Percentiles rank a stretch among this genome's conserved stretches.
These are phyloP conservation scores for Helicocarpus griseus DNA, from an alignment of 2,329 filamentous ascomycete genomes.

Conservation along the genomic window DNA sequence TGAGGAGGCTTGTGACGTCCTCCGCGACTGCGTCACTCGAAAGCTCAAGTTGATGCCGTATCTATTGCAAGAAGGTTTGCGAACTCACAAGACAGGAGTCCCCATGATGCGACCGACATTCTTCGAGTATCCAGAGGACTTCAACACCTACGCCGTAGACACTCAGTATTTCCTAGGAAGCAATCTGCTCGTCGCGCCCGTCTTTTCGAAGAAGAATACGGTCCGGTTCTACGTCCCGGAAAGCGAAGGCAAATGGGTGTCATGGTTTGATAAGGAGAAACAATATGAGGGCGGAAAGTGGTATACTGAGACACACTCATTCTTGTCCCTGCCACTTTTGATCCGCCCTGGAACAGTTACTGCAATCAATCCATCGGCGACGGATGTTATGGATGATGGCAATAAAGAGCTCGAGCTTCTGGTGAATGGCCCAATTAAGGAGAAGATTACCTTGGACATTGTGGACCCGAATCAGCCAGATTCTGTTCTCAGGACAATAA, in stretches of 20 bases:
- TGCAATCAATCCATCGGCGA: slow-evolving; percentile 19
- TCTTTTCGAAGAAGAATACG: slow-evolving; percentile 53
- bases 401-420: slow-evolving; percentile 22
- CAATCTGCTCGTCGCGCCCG: slow-evolving; percentile 52
- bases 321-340: slow-evolving; percentile 50
- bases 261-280: slow-evolving; percentile 37
- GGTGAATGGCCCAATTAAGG: slow-evolving; percentile 18
- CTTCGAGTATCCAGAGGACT: slow-evolving; percentile 61
- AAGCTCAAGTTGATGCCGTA: slow-evolving; percentile 52
- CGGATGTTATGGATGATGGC: slow-evolving; percentile 20
- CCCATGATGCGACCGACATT: slow-evolving; percentile 57
- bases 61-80: slow-evolving; percentile 43
- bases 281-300: slow-evolving; percentile 37
- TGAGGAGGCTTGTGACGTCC: slow-evolving; percentile 49
- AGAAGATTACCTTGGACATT: neutral
- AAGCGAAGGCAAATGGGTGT: slow-evolving; percentile 39
- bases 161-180: slow-evolving; percentile 66
- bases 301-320: slow-evolving; percentile 52
- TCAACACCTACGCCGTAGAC: slow-evolving; percentile 58
- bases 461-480: neutral
- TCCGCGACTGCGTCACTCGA: slow-evolving; percentile 43
- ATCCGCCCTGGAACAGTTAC: slow-evolving; percentile 46
- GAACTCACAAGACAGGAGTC: slow-evolving; percentile 44
- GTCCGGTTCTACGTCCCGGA: slow-evolving; percentile 55
- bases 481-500: neutral